Evolutionary conservation across 345 rosid genomes (phyloP), one percentile per base, ranked within the genome.

Genomic region (Citrus sinensis): DNA sequence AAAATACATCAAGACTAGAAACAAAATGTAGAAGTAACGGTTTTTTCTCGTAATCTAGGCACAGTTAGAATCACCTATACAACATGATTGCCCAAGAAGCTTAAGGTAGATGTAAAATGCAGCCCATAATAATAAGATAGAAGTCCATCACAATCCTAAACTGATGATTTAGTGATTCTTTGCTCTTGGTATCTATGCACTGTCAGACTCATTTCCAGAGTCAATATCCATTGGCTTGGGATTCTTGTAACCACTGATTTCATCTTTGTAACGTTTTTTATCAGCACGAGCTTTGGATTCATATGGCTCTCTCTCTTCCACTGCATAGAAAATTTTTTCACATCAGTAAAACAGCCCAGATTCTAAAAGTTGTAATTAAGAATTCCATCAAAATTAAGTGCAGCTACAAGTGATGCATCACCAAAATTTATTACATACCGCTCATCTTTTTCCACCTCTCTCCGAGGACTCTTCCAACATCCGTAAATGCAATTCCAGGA

Each of bases 371-470:
- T 24, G 6, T 25, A 71, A 69, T 35, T 63, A 29, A 51, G 55
- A 11, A 30, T n/a, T 24, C 1, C 20, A 24, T 40, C 22, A 65
- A 46, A 2, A 55, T 6, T 40, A 2, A 19, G 17, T 3, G 20
- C 63, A 58, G 67, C 35, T 25, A 11, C 42, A 79, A 27, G 20
- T 20, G 5, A 22, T 2, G 11, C 6, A 20, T 60, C 63, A 24
- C 34, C 4, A 71, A 63, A 61, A 22, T 73, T 19, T 14, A 2
- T 13, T 61, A 25, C 61, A 77, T 83, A 92, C 98, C 93, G 65
- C 95, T 55, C 98, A 96, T 75, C 71, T 87, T 86, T 58, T 89
- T 90, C 99, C 98, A 96, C 83, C 83, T 92, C 0, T 92, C 98
- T 34, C 95, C 98, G 20, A 92, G 88, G 40, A 83, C 89, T 86